Evolutionary conservation across 306 rosid species (phyloP), one percentile per base, ranked within the genome.

Genomic region (Dryas drummondii): DNA sequence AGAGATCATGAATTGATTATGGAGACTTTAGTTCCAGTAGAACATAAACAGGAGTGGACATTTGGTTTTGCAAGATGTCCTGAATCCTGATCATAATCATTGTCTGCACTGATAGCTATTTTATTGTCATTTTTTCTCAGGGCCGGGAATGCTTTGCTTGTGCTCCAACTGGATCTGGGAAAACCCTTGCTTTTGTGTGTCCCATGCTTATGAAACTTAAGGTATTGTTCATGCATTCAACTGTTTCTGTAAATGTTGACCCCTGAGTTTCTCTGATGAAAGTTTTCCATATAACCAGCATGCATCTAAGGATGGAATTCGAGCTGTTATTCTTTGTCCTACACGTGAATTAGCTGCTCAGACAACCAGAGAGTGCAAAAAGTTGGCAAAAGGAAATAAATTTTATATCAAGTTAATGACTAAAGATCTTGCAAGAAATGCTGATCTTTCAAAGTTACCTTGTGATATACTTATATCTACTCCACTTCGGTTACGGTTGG

Each of bases 161-260:
- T 80, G 99, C 99, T 68, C 99, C 99, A 32, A 92, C 99, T 22
- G 99, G 99, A 26, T 92, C 99, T 57, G 99, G 99, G 46, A 94
- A 94, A 85, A 94, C 97, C 71, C 74, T 94, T 79, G 97, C 96
- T 52, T 94, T 94, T 80, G 91, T 89, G 52, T 90, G 88, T 70
- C 99, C 99, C 52, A 87, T 92, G 90, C 97, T 94, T 67, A 88
- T 94, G 86, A 94, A 86, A 79, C 96, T 94, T 40, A 86, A 90
- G 99, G 99, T 90, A 86, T 69, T 80, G 15, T 52, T 81, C 41
- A 17, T 60, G 7, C 73, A 76, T 80, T 76, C 7, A 52, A 26
- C 48, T 62, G 16, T 53, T 19, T 76, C 68, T 68, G 22, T 49
- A 74, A 52, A 51, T 55, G 60, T 69, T 53, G 12, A 79, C 84